These are phyloP conservation scores for Annulohypoxylon bovei DNA, from an alignment of 495 filamentous ascomycete genomes.

Conservation along the genomic window DNA sequence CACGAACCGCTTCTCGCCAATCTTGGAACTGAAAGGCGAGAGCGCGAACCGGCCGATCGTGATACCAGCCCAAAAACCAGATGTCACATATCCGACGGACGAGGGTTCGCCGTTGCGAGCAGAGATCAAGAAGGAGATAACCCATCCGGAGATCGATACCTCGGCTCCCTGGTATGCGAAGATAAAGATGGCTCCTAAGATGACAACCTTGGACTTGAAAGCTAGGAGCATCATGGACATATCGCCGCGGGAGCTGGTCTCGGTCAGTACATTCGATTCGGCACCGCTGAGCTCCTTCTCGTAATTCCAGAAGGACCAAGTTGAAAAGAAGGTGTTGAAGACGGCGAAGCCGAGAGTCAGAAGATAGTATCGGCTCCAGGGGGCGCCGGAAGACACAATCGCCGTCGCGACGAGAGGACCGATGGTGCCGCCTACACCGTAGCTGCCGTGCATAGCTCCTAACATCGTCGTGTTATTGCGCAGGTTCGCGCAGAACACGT, in stretches of 20 bases:
- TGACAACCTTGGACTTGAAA: constrained; percentile 67
- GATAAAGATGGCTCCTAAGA: constrained; percentile 79
- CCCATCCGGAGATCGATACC: constrained; percentile 82
- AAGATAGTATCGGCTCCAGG: constrained; percentile 72
- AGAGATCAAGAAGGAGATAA: constrained; percentile 79
- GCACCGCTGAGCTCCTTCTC: constrained; percentile 54
- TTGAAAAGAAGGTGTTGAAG: constrained; percentile 58
- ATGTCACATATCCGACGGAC: constrained; percentile 79
- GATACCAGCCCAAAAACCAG: constrained; percentile 86
- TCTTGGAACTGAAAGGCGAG: constrained; percentile 65
- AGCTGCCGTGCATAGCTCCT: constrained; percentile 72
- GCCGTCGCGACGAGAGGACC: constrained; percentile 77
- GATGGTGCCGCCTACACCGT: constrained; percentile 77
- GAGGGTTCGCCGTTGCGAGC: constrained; percentile 72
- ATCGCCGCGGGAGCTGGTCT: constrained; percentile 13
- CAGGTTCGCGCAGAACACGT: constrained; percentile 78
- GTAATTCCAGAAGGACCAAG: constrained; percentile 68
- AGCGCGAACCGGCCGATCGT: constrained; percentile 77
- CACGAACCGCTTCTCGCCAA: constrained; percentile 77
- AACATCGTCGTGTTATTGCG: constrained; percentile 69
- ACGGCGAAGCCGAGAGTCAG: constrained; percentile 61
- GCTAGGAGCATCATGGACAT: constrained; percentile 50
- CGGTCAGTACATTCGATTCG: constrained; percentile 8
- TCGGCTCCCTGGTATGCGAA: constrained; percentile 85
- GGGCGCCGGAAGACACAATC: constrained; percentile 59